A percentile compares a stretch with the other conserved stretches of the same genome.
Evolutionary conservation across 1,139 yeast genomes (phyloP).

Genomic region (Saccharomyces pastorianus): DNA sequence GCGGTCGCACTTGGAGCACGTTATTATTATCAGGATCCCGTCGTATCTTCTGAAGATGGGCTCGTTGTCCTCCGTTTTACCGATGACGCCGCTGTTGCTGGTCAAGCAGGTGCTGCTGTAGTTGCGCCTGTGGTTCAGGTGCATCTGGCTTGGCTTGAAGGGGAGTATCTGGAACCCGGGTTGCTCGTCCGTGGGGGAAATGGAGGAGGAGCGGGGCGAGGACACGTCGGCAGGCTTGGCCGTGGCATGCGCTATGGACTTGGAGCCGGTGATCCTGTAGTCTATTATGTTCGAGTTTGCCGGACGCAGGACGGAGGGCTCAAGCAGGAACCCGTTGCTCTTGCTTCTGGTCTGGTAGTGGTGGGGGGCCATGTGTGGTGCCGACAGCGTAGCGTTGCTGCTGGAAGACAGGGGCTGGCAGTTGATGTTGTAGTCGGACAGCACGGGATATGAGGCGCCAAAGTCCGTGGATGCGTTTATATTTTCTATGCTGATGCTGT

Average conservation of each 20-base stretch:
- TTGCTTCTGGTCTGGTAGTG: slow-evolving; percentile 31
- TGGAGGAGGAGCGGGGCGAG: neutral
- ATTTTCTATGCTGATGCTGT: neutral
- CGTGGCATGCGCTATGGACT: slow-evolving; percentile 8
- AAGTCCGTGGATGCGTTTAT: neutral
- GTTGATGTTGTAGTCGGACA: neutral
- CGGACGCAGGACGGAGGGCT: slow-evolving; percentile 18
- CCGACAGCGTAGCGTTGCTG: slow-evolving; percentile 1
- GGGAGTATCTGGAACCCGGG: slow-evolving; percentile 1
- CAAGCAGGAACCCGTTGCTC: slow-evolving; percentile 21
- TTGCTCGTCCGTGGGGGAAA: neutral
- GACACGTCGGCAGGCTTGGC: neutral
- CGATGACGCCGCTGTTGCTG: slow-evolving; percentile 31
- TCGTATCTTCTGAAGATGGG: slow-evolving; percentile 67
- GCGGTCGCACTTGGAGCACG: slow-evolving; percentile 61
- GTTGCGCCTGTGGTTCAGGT: slow-evolving; percentile 32
- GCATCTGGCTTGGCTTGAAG: slow-evolving; percentile 21
- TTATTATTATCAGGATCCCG: slow-evolving; percentile 59
- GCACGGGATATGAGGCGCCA: neutral
- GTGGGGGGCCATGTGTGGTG: slow-evolving; percentile 11
- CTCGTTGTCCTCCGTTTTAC: slow-evolving; percentile 30
- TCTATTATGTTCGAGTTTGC: slow-evolving; percentile 17
- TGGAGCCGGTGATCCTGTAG: slow-evolving; percentile 14
- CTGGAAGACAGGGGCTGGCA: slow-evolving; percentile 9
- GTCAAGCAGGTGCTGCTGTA: slow-evolving; percentile 31